Evolutionary conservation across 169 alveolate genomes (phyloP).

Genomic region (Pseudocohnilembus persalinus): DNA sequence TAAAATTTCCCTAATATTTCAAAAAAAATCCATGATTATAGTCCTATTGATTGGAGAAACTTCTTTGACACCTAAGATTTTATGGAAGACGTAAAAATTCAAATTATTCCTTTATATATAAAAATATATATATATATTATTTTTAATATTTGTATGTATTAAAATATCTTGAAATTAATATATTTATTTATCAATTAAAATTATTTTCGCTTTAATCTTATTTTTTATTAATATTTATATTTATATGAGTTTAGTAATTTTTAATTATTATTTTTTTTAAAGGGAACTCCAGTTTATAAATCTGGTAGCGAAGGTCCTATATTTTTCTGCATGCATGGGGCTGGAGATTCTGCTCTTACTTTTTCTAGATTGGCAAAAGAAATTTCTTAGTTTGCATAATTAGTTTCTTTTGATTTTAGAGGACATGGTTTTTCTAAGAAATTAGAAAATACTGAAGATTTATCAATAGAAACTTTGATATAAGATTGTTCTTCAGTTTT

Average conservation of each 20-base stretch:
- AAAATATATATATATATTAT: neutral
- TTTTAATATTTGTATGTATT: neutral
- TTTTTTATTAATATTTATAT: too few species aligned
- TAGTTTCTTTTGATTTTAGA: constrained; percentile 80
- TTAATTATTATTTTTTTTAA: too few species aligned
- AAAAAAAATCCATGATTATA: constrained; percentile 40
- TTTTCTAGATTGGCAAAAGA: constrained; percentile 75
- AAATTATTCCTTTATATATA: too few species aligned
- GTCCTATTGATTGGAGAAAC: constrained; percentile 53
- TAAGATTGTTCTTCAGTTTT: constrained; percentile 67
- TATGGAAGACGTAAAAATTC: constrained; percentile 32
- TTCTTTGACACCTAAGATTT: constrained; percentile 55
- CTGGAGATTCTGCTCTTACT: constrained; percentile 85
- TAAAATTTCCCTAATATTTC: constrained; percentile 13
- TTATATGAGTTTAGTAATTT: too few species aligned
- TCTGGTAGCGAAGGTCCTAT: constrained; percentile 80
- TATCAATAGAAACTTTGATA: constrained; percentile 56
- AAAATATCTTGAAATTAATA: neutral
- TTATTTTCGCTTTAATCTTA: too few species aligned
- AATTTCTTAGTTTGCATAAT: constrained; percentile 51
- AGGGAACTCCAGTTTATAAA: constrained; percentile 68
- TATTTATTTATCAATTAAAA: too few species aligned
- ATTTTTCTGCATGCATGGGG: constrained; percentile 85
- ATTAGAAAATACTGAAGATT: constrained; percentile 51
- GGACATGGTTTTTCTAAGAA: constrained; percentile 78